Base-by-base conservation (phyloP, 139 green algal species). In the Tetratostichococcus sp. region DNA sequence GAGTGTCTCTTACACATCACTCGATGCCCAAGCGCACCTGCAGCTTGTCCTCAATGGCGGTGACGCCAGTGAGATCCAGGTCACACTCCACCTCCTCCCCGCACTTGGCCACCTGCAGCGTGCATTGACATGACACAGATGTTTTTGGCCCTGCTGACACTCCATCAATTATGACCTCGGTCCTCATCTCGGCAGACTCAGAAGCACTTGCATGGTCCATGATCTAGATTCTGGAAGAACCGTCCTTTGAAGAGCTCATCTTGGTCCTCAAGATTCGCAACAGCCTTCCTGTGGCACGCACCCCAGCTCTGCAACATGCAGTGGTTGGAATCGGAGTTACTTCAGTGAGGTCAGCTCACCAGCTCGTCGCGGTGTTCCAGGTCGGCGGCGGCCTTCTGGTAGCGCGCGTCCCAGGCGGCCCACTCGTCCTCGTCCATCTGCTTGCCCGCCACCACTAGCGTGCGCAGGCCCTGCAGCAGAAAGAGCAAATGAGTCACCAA, bases 31-130 rank as follows among this genome's bases (percentile, higher is more conserved):
- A 62, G 4, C 8, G n/a, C 76, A 73, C 82, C 82, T 82, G 84
- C 76, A 99, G 91, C 88, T 99, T 98, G 86, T 99, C 95, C 85
- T 99, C 95, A 70, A 99, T 99, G 57, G 95, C 95, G 23, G 94
- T 99, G 66, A 92, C 92, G 33, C 94, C 94, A 71, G 98, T 85
- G 28, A 98, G 86, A 77, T 95, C 87, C 72, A 97, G 84, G 58
- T 93, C 80, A 11, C 70, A 35, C 82, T 96, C 92, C 34, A 95
- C 88, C 62, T 90, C 80, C 72, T 86, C 67, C 8, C 74, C 79
- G 35, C 87, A 67, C 19, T 72, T 62, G 30, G 89, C 85, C 39
- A 96, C 35, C 50, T 62, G 50, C 17, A 26, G 2, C 2, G 11
- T n/a, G 17, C 17, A 62, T 22, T 50, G 39, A 50, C 39, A 14